These are phyloP conservation scores for Aureobasidium pullulans DNA, from an alignment of 2,329 filamentous ascomycete genomes.

Conservation along the genomic window DNA sequence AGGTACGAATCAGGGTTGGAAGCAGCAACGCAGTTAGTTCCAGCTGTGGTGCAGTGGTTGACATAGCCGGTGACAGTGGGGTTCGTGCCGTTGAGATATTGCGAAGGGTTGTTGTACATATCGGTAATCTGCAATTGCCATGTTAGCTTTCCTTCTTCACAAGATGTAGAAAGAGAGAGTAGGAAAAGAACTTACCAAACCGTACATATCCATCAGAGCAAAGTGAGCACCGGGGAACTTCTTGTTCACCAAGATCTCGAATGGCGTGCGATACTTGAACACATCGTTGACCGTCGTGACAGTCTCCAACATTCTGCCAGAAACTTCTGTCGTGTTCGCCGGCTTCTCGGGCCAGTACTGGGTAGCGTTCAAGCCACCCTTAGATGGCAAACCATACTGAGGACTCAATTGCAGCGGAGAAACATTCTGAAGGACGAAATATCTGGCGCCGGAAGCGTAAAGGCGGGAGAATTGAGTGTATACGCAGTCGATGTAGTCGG, in stretches of 20 bases:
- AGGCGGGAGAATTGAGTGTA: conserved; percentile 56
- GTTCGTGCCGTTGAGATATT: conserved; percentile 55
- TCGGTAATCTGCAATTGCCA: conserved; percentile 45
- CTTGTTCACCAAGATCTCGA: conserved; percentile 34
- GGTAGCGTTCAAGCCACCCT: conserved; percentile 36
- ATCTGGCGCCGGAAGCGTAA: conserved; percentile 58
- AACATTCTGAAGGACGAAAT: conserved; percentile 65
- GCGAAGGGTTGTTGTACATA: conserved; percentile 52
- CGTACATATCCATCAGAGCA: conserved; percentile 61
- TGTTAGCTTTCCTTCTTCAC: not conserved
- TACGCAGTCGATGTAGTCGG: conserved; percentile 61
- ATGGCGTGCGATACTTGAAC: conserved; percentile 45
- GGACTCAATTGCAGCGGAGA: conserved; percentile 62
- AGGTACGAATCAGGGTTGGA: conserved; percentile 53
- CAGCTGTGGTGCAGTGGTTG: conserved; percentile 44
- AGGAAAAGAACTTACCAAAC: conserved; percentile 37
- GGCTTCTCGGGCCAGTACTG: conserved; percentile 43
- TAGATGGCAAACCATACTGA: conserved; percentile 50
- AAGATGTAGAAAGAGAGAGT: not conserved
- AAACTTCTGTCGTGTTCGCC: conserved; percentile 44
- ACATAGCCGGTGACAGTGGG: conserved; percentile 57
- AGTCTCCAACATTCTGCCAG: conserved; percentile 45
- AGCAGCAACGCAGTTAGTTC: conserved; percentile 34
- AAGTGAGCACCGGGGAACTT: conserved; percentile 51
- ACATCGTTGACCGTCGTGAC: conserved; percentile 45